Evolutionary conservation across 139 green algal genomes (phyloP), one percentile per base, ranked within the genome.

Genomic region (Desmodesmus armatus): DNA sequence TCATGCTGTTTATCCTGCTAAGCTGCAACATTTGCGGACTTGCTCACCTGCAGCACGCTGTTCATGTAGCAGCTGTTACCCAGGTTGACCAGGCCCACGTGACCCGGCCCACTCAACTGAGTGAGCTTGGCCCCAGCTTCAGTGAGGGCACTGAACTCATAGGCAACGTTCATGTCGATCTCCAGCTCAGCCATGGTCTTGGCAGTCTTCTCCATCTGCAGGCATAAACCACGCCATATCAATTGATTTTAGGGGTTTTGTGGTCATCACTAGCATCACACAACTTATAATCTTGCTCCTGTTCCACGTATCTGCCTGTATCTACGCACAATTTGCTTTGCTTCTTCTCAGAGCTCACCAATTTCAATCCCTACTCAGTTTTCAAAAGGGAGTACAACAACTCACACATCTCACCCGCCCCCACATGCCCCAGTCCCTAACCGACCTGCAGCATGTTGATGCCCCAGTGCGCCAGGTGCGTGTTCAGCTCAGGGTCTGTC

Each of bases 41-140:
- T 19, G 13, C 44, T 1, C 80, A 94, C 91, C 91, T 97, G 96
- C 86, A 98, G 80, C 66, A 97, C 91, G 82, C 89, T 95, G 90
- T 97, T 98, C 93, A 98, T 97, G 94, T 98, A 99, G 92, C 96
- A 98, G 86, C 86, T 96, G 93, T 99, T 99, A 78, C 98, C 98
- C 76, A 99, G 91, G 88, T 99, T 99, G 72, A 93, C 94, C 33
- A 99, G 90, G 9, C 98, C 98, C 5, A 98, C 94, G 66, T 91
- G 90, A 40, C 95, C 93, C 1, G 96, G 92, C 0, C 98, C 97
- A 7, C 72, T 88, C 70, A 98, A 75, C 1, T 94, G 93, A 78
- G 89, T 31, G 65, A 99, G 93, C 33, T 65, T 37, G 9, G 75
- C 85, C 19, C 97, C 96, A 21, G 88, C 82, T 89, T 99, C 98